A percentile compares a stretch with the other conserved stretches of the same genome.
phyloP scores from a whole-genome alignment of 1,284 basidiomycete genomes.

The Ganoderma sinense region DNA sequence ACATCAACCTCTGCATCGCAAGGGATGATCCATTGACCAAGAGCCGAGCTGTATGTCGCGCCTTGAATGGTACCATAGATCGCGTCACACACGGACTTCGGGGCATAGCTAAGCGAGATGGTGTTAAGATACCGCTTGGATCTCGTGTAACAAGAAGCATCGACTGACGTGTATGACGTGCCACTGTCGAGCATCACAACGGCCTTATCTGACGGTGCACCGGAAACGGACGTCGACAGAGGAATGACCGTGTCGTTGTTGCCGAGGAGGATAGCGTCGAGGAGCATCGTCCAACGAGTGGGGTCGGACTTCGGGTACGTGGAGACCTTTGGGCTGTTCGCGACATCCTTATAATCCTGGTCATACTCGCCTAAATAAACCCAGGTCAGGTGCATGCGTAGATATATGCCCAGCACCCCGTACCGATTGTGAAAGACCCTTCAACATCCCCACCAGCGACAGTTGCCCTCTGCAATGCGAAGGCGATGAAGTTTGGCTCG shows the following conservation, averaged over 20 bases:
- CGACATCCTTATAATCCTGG: constrained; percentile 62
- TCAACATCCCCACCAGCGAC: constrained; percentile 59
- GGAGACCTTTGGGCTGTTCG: constrained; percentile 61
- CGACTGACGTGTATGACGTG: constrained; percentile 76
- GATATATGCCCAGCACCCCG: constrained; percentile 18
- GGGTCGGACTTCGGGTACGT: constrained; percentile 74
- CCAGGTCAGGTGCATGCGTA: neutral
- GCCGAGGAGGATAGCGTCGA: constrained; percentile 73
- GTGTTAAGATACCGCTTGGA: constrained; percentile 5
- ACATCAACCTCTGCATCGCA: constrained; percentile 77
- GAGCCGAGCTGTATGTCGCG: constrained; percentile 56
- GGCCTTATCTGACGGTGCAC: constrained; percentile 70
- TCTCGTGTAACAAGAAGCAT: constrained; percentile 6
- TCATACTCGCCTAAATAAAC: constrained; percentile 66
- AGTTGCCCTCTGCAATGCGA: constrained; percentile 68
- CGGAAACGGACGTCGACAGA: constrained; percentile 61
- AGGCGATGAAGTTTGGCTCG: constrained; percentile 81
- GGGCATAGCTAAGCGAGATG: constrained; percentile 60
- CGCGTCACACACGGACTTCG: constrained; percentile 63
- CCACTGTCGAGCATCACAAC: constrained; percentile 80
- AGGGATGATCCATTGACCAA: constrained; percentile 73
- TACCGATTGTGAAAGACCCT: constrained; percentile 76
- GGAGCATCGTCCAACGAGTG: constrained; percentile 74
- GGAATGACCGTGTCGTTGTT: constrained; percentile 52
- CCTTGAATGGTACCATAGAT: constrained; percentile 72